Evolutionary conservation across 495 filamentous ascomycete genomes (phyloP).

Genomic region (Bryoglossum gracile): DNA sequence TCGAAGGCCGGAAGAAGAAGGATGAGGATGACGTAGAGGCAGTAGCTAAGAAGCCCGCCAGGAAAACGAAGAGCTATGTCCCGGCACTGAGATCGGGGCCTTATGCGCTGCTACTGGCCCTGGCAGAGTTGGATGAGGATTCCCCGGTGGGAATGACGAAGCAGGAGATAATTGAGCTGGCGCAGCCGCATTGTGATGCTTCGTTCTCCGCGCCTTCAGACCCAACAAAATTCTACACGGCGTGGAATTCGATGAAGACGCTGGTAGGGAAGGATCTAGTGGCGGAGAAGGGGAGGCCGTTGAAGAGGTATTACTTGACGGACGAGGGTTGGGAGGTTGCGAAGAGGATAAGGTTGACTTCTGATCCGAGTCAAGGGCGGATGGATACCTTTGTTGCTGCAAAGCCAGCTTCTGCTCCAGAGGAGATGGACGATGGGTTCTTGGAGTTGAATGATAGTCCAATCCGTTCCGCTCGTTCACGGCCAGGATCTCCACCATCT

Average conservation of each 20-base stretch:
- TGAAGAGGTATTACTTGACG: conserved; percentile 61
- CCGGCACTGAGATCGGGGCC: conserved; percentile 63
- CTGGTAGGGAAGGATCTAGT: conserved; percentile 69
- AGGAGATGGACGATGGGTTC: background rate
- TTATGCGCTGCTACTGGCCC: conserved; percentile 65
- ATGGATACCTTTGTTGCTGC: conserved; percentile 6
- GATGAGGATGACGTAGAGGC: conserved; percentile 27
- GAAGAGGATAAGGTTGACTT: conserved; percentile 52
- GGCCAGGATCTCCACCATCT: conserved; percentile 8
- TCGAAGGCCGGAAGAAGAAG: conserved; percentile 15
- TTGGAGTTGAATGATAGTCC: background rate
- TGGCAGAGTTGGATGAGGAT: conserved; percentile 53
- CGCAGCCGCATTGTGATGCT: conserved; percentile 66
- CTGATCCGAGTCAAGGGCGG: conserved; percentile 9
- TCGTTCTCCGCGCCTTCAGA: conserved; percentile 66
- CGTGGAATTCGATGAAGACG: conserved; percentile 82
- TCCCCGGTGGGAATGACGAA: conserved; percentile 56
- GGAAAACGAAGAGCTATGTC: conserved; percentile 63
- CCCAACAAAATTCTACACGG: conserved; percentile 65
- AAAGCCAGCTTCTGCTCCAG: background rate
- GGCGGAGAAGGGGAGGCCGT: conserved; percentile 60
- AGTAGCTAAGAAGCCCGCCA: conserved; percentile 54
- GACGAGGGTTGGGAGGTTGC: conserved; percentile 79
- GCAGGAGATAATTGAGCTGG: conserved; percentile 56
- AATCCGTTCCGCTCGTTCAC: background rate